Evolutionary conservation across 2,329 filamentous ascomycete species (phyloP).

Genomic region (Diaporthe sp.): DNA sequence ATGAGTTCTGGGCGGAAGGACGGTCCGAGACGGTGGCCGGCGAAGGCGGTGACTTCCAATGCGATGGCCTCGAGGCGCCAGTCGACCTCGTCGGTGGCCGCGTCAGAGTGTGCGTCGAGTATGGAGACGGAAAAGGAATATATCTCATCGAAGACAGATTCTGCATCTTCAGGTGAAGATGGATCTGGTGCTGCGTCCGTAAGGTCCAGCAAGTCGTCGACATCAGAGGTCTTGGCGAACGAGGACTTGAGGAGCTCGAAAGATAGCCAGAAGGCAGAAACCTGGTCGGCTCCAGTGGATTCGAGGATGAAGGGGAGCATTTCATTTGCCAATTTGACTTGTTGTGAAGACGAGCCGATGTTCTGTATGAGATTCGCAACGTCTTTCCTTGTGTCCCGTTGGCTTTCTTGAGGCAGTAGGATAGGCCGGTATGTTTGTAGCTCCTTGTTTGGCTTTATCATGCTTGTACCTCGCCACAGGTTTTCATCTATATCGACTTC

Average conservation of each 20-base stretch:
- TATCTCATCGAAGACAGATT: slow-evolving; percentile 71
- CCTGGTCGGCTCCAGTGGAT: slow-evolving; percentile 68
- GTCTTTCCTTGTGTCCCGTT: slow-evolving; percentile 71
- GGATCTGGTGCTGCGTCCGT: slow-evolving; percentile 55
- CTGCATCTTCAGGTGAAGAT: slow-evolving; percentile 56
- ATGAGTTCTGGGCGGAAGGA: slow-evolving; percentile 88
- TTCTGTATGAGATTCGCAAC: slow-evolving; percentile 70
- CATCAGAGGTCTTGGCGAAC: slow-evolving; percentile 62
- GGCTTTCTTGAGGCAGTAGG: slow-evolving; percentile 74
- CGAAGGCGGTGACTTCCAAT: slow-evolving; percentile 83
- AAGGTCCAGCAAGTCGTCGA: slow-evolving; percentile 77
- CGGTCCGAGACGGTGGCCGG: slow-evolving; percentile 74
- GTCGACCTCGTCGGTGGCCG: slow-evolving; percentile 60
- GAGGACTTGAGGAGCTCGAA: slow-evolving; percentile 77
- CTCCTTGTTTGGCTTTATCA: slow-evolving; percentile 44
- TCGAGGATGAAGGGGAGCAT: slow-evolving; percentile 75
- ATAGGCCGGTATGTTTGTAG: slow-evolving; percentile 68
- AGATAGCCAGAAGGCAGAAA: slow-evolving; percentile 85
- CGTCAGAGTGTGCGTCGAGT: slow-evolving; percentile 68
- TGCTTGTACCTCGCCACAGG: slow-evolving; percentile 48
- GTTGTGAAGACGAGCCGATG: slow-evolving; percentile 69
- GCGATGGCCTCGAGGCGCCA: slow-evolving; percentile 85
- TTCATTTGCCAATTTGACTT: slow-evolving; percentile 72
- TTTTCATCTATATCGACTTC: slow-evolving; percentile 50
- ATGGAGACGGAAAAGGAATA: slow-evolving; percentile 77